phyloP scores from a whole-genome alignment of 2,329 filamentous ascomycete genomes.

The Leptosphaerulina australis region DNA sequence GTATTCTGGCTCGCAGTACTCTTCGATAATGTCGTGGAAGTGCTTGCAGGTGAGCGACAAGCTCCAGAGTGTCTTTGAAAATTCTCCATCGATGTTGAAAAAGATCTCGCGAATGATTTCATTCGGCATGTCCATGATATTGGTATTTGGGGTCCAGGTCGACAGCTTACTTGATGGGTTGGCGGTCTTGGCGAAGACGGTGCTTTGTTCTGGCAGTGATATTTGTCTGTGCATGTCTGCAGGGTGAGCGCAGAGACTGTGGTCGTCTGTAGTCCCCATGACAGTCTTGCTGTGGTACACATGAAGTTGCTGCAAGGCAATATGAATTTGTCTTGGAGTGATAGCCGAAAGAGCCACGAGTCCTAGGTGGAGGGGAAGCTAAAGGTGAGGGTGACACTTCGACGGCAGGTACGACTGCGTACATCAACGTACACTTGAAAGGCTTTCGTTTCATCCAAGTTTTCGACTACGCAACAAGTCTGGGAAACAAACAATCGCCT shows the following conservation, averaged over 20 bases:
- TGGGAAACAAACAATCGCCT: neutral
- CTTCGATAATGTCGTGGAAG: neutral
- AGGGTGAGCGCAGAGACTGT: neutral
- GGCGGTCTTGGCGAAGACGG: neutral
- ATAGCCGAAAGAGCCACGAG: too few species aligned
- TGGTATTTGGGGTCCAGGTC: neutral
- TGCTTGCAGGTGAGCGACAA: conserved; percentile 1
- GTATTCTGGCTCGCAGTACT: conserved; percentile 6
- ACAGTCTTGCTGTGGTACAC: neutral
- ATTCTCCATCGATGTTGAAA: neutral
- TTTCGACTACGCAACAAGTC: neutral
- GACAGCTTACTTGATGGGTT: neutral
- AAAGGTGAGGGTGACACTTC: too few species aligned
- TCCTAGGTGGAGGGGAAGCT: too few species aligned
- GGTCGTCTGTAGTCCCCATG: neutral
- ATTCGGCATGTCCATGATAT: conserved; percentile 3
- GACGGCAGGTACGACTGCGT: too few species aligned
- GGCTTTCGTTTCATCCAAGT: too few species aligned
- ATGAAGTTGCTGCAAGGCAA: too few species aligned
- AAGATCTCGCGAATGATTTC: conserved; percentile 6
- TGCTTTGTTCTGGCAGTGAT: neutral
- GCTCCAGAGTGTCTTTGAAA: neutral
- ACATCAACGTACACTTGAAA: too few species aligned
- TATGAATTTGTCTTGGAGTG: too few species aligned
- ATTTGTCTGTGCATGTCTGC: neutral